Conservation (phyloP, 805 yeast species). For the Monosporozyma unispora region DNA sequence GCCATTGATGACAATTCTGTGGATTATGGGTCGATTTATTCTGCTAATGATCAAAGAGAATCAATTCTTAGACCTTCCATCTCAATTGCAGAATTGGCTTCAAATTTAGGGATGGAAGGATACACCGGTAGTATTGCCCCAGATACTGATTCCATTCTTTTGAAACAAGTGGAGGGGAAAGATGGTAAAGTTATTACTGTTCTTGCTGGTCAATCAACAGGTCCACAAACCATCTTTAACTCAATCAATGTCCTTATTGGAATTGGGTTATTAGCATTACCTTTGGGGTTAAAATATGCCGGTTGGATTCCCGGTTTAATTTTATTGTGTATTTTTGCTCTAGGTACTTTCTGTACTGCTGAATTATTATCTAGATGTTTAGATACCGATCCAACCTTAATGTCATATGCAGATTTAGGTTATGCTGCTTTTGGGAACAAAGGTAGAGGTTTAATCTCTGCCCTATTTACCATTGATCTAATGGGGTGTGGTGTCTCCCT, state of each 20-base stretch:
- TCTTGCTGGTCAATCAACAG: slow-evolving; percentile 73
- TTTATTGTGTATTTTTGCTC: slow-evolving; percentile 51
- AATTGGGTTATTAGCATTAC: slow-evolving; percentile 64
- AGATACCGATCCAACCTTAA: slow-evolving; percentile 70
- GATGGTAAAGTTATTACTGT: slow-evolving; percentile 66
- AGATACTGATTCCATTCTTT: slow-evolving; percentile 42
- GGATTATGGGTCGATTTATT: slow-evolving; percentile 34
- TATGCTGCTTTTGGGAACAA: slow-evolving; percentile 73
- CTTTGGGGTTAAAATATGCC: slow-evolving; percentile 56
- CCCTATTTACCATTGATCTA: slow-evolving; percentile 67
- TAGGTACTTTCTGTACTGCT: slow-evolving; percentile 70
- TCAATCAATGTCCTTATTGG: slow-evolving; percentile 72
- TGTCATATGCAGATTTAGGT: slow-evolving; percentile 85
- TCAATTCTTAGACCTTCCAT: slow-evolving; percentile 31
- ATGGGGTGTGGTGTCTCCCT: slow-evolving; percentile 76
- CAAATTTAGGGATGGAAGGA: slow-evolving; percentile 32
- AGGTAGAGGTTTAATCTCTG: slow-evolving; percentile 66
- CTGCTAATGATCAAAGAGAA: slow-evolving; percentile 4
- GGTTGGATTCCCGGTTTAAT: slow-evolving; percentile 66
- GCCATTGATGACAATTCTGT: slow-evolving; percentile 21
- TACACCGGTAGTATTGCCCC: slow-evolving; percentile 25
- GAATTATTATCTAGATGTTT: slow-evolving; percentile 61
- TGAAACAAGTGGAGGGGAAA: slow-evolving; percentile 57
- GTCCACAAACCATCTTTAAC: slow-evolving; percentile 68
- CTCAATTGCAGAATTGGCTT: slow-evolving; percentile 37